These are phyloP conservation scores for Davidsoniella australis DNA, from an alignment of 2,329 filamentous ascomycete genomes.

Conservation along the genomic window DNA sequence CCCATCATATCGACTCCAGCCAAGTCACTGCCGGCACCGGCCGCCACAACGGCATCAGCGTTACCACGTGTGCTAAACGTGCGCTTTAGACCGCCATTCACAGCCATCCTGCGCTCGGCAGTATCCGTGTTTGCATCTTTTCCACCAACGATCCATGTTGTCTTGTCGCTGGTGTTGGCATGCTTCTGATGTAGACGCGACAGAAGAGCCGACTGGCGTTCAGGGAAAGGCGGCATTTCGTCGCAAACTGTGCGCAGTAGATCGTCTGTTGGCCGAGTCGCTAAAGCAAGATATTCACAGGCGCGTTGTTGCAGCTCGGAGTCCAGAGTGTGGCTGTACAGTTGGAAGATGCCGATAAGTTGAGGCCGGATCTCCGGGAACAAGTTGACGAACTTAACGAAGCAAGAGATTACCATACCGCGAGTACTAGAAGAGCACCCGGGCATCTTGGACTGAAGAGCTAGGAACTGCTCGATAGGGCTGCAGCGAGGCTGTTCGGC, in stretches of 20 bases:
- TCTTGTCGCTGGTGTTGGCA: slow-evolving; percentile 78
- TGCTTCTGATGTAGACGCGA: slow-evolving; percentile 91
- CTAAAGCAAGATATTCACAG: slow-evolving; percentile 82
- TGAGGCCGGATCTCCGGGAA: slow-evolving; percentile 98
- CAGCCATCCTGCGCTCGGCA: slow-evolving; percentile 62
- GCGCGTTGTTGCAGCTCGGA: slow-evolving; percentile 91
- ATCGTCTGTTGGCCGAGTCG: slow-evolving; percentile 74
- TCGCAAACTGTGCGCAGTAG: slow-evolving; percentile 86
- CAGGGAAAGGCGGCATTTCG: slow-evolving; percentile 97
- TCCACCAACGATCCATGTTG: slow-evolving; percentile 94
- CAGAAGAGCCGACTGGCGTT: slow-evolving; percentile 77
- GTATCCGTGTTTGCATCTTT: slow-evolving; percentile 81
- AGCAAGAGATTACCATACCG: slow-evolving; percentile 87
- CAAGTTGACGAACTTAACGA: slow-evolving; percentile 94
- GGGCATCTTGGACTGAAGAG: slow-evolving; percentile 75
- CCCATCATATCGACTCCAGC: slow-evolving; percentile 64
- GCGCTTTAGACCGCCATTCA: slow-evolving; percentile 68
- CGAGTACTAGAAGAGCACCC: slow-evolving; percentile 77
- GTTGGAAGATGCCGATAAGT: slow-evolving; percentile 71
- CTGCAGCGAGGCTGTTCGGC: slow-evolving; percentile 84
- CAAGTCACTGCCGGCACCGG: slow-evolving; percentile 37
- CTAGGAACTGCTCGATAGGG: slow-evolving; percentile 92
- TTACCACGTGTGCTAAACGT: slow-evolving; percentile 54
- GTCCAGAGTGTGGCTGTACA: slow-evolving; percentile 88
- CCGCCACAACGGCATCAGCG: slow-evolving; percentile 21